Conservation (phyloP, 2,329 filamentous ascomycete genomes). For the Thelonectria rubi region DNA sequence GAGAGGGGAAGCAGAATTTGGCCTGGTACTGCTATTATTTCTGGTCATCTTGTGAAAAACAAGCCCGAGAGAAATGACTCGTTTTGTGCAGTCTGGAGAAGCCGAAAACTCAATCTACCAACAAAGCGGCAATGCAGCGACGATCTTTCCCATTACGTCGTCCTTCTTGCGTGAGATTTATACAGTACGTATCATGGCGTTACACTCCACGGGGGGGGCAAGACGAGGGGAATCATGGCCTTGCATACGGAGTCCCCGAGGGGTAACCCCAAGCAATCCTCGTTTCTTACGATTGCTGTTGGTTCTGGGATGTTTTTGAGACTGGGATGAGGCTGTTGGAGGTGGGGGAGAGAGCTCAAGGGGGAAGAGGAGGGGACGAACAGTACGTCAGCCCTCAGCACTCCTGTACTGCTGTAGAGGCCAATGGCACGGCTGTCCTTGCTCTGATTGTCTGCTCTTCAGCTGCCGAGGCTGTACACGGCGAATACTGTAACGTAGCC, state of each 20-base stretch:
- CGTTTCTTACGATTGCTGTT: not conserved
- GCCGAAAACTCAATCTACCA: not conserved
- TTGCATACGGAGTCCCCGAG: constrained; percentile 10
- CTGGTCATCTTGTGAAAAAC: not conserved
- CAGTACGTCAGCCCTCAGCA: no score
- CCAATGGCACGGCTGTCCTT: no score
- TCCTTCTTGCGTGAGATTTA: not conserved
- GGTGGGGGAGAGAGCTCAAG: no score
- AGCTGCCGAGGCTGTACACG: not conserved
- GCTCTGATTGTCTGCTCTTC: no score
- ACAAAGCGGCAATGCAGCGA: not conserved
- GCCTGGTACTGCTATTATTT: not conserved
- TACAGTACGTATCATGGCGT: not conserved
- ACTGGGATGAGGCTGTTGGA: constrained; percentile 13
- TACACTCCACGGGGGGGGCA: constrained; percentile 3
- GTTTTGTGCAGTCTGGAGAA: not conserved
- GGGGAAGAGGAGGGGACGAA: no score
- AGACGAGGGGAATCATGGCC: not conserved
- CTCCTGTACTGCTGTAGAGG: no score
- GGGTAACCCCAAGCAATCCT: not conserved
- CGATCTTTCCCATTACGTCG: not conserved
- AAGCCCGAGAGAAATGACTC: not conserved
- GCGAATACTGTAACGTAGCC: not conserved
- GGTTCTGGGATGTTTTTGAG: not conserved
- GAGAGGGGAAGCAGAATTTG: not conserved